Conservation (phyloP, 345 rosid genomes). For the Sonneratia alba region DNA sequence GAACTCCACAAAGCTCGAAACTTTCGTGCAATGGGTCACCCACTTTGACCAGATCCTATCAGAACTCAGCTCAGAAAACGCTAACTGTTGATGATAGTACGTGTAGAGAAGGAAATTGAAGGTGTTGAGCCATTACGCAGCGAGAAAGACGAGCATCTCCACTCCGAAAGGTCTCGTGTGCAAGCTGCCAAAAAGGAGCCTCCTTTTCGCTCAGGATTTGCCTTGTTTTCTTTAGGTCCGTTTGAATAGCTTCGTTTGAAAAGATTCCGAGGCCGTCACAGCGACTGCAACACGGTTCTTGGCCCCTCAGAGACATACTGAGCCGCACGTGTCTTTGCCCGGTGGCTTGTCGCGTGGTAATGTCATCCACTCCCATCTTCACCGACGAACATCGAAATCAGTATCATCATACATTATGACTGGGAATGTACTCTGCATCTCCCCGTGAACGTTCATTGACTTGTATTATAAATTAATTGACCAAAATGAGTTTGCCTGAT, state of each 20-base stretch:
- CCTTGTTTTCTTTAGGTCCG: background rate
- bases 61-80: constrained; percentile 8
- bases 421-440: no score
- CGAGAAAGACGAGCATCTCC: background rate
- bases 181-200: constrained; percentile 10
- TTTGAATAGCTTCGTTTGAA: background rate
- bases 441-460: no score
- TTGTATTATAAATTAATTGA: no score
- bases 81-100: constrained; percentile 7
- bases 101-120: background rate
- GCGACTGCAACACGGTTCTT: background rate
- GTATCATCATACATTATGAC: no score
- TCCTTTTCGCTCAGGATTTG: background rate
- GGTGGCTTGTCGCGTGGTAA: background rate
- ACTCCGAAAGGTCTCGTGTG: constrained; percentile 8
- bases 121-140: constrained; percentile 19
- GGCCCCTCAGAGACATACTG: no score
- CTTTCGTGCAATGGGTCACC: constrained; percentile 9
- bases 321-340: background rate
- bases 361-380: background rate
- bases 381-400: background rate
- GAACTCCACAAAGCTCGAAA: background rate
- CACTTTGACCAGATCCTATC: constrained; percentile 23
- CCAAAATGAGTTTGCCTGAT: no score
- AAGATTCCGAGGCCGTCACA: background rate